Evolutionary conservation across 2,329 filamentous ascomycete species (phyloP).

Genomic region (Tolypocladium inflatum): DNA sequence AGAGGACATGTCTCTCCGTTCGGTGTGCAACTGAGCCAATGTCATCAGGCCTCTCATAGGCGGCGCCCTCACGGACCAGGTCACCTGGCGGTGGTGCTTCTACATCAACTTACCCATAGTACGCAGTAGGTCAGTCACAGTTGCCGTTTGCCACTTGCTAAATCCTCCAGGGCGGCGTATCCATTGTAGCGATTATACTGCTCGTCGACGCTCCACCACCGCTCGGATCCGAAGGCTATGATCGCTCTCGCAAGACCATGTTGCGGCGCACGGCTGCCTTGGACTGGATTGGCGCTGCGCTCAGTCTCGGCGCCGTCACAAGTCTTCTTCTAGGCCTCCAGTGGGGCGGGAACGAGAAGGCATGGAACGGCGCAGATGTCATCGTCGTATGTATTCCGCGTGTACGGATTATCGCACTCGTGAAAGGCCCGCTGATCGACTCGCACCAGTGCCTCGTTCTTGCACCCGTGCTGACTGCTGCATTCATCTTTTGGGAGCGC

Average conservation of each 20-base stretch:
- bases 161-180: neutral
- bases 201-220: neutral
- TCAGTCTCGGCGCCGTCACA: neutral
- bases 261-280: neutral
- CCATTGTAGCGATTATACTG: neutral
- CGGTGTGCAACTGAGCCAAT: neutral
- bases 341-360: neutral
- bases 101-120: neutral
- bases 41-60: neutral
- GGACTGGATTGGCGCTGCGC: neutral
- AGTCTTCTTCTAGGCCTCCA: neutral
- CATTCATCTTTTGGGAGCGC: neutral
- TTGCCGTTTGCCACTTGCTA: neutral
- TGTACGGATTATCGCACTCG: neutral
- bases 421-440: neutral
- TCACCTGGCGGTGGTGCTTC: neutral
- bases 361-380: neutral
- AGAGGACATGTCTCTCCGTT: neutral
- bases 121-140: neutral
- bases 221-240: neutral
- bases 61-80: neutral
- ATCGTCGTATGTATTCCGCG: neutral
- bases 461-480: neutral
- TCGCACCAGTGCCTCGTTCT: neutral
- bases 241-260: neutral